Evolutionary conservation across 495 filamentous ascomycete species (phyloP), one percentile per base, ranked within the genome.

Genomic region (Thozetella sp.): DNA sequence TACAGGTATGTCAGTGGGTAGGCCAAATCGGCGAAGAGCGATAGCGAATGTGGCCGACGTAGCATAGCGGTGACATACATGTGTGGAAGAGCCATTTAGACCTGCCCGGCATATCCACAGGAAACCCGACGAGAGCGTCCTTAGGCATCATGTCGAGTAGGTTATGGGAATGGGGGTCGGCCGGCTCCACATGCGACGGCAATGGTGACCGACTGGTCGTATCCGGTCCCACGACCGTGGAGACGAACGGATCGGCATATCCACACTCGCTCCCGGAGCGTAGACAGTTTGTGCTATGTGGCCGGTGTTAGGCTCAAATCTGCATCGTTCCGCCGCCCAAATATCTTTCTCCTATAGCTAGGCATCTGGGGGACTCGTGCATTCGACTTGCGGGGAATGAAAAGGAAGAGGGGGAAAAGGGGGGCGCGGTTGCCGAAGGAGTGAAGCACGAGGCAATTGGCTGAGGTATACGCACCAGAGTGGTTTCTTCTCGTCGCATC

Each of bases 401-500:
- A 37, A 15, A 6, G 30, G 30, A 37, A 6, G 30, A 6, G 30
- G 30, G 30, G 6, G 30, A 6, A 6, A 37, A 37, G 30, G 30
- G 30, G 6, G 30, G 15, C 30, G 6, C 6, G 30, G 6, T 37
- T 15, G 30, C 30, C 30, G 6, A 10, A 20, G 51, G 50, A 20
- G 58, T 53, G 55, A 25, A 54, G 46, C 52, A 46, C 50, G 19
- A 56, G 25, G 53, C 45, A 11, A 53, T 9, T 37, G 52, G 23
- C 52, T 22, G 52, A 45, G 58, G 55, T 57, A 34, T 9, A 57
- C 70, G 64, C 66, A 71, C 68, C 71, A 73, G 27, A 71, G 66
- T 34, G 68, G 68, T 58, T 54, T 69, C 54, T 63, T 64, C 63
- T 73, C 68, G 43, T 73, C 67, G 61, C 71, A 71, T 17, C 66